These are phyloP conservation scores for Encephalitozoon cuniculi DNA, from an alignment of 371 early-diverging fungal genomes.

Conservation along the genomic window DNA sequence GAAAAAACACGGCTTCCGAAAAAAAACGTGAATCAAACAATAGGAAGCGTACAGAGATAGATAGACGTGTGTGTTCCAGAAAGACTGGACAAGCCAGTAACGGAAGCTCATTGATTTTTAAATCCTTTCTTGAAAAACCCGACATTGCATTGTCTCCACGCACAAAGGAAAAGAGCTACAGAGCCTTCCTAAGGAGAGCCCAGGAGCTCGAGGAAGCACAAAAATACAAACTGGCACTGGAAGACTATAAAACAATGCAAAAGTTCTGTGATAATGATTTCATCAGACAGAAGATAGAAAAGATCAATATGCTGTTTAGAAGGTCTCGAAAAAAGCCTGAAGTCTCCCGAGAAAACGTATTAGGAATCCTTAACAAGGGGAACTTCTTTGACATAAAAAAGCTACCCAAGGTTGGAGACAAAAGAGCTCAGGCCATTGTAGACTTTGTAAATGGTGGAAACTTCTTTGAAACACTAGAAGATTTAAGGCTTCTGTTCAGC, in stretches of 20 bases:
- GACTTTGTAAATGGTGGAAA: conserved; percentile 57
- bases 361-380: conserved; percentile 63
- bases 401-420: conserved; percentile 65
- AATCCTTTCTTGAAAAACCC: conserved; percentile 5
- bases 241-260: conserved; percentile 44
- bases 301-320: neutral
- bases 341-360: conserved; percentile 26
- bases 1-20: neutral
- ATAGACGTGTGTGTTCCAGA: neutral
- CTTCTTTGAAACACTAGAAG: conserved; percentile 30
- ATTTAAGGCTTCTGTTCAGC: conserved; percentile 36
- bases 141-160: conserved; percentile 25
- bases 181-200: conserved; percentile 38
- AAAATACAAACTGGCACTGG: conserved; percentile 32
- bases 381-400: conserved; percentile 63
- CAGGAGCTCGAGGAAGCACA: conserved; percentile 23
- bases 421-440: conserved; percentile 64
- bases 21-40: neutral
- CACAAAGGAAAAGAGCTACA: conserved; percentile 45
- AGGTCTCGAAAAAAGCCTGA: conserved; percentile 17
- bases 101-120: conserved; percentile 11
- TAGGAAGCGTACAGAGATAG: neutral
- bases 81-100: neutral
- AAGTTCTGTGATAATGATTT: conserved; percentile 22
- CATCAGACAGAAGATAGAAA: conserved; percentile 24